Evolutionary conservation across 768 basidiomycete genomes (phyloP).

Genomic region (Lactarius sanguifluus): DNA sequence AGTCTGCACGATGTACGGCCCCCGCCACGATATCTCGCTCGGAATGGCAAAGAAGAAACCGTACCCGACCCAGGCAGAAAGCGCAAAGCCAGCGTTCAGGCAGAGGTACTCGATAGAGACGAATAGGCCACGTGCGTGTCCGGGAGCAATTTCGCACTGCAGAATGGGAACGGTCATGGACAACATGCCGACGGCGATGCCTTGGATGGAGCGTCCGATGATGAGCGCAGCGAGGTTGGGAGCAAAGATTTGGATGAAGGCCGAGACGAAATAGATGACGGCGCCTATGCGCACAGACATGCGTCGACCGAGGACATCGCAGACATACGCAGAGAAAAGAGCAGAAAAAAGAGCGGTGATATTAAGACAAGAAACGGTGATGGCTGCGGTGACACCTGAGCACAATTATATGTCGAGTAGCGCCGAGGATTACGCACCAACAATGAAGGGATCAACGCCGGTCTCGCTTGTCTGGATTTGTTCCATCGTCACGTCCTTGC

Average conservation of each 20-base stretch:
- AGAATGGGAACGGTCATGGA: constrained; percentile 26
- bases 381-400: constrained; percentile 37
- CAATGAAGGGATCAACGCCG: constrained; percentile 46
- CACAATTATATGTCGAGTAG: not conserved
- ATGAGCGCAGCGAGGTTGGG: constrained; percentile 55
- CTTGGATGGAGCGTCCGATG: constrained; percentile 67
- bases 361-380: constrained; percentile 50
- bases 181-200: constrained; percentile 68
- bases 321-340: constrained; percentile 48
- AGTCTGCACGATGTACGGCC: constrained; percentile 55
- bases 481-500: constrained; percentile 43
- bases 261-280: constrained; percentile 48
- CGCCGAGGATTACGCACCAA: constrained; percentile 39
- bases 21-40: constrained; percentile 53
- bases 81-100: constrained; percentile 50
- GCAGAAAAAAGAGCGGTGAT: constrained; percentile 51
- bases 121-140: constrained; percentile 49
- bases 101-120: constrained; percentile 55
- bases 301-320: constrained; percentile 51
- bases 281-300: constrained; percentile 52
- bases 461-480: constrained; percentile 46
- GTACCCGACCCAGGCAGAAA: constrained; percentile 51
- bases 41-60: constrained; percentile 49
- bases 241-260: constrained; percentile 51
- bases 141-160: constrained; percentile 30